Percentiles rank a stretch among this genome's conserved stretches.
Conservation (phyloP, 73 alveolate genomes). For the Stentor coeruleus region DNA sequence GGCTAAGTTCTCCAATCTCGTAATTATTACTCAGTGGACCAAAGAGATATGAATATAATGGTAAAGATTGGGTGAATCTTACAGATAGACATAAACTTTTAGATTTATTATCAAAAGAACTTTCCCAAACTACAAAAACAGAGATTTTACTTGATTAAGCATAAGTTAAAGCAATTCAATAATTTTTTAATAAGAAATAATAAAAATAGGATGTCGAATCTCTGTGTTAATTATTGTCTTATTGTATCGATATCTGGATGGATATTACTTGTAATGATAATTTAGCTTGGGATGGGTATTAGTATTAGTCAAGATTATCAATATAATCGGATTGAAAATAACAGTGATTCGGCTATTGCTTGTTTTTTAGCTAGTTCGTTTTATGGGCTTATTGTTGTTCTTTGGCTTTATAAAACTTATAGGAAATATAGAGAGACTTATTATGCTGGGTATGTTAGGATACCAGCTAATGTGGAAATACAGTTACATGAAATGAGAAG, state of each 20-base stretch:
- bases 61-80: neutral
- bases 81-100: neutral
- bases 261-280: neutral
- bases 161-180: too few species aligned
- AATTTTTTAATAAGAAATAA: too few species aligned
- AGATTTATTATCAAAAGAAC: neutral
- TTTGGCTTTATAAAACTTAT: neutral
- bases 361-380: neutral
- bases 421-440: neutral
- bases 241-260: neutral
- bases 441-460: neutral
- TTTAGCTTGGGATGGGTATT: neutral
- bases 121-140: neutral
- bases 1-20: neutral
- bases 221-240: neutral
- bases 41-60: neutral
- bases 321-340: neutral
- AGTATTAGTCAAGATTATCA: neutral
- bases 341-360: neutral
- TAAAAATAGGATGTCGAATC: neutral
- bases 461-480: neutral
- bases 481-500: constrained; percentile 1
- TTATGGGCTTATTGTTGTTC: neutral
- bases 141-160: too few species aligned
- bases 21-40: neutral